A percentile compares a stretch with the other conserved stretches of the same genome.
phyloP scores from a whole-genome alignment of 140 eudicot species.

The Bidens hawaiensis region DNA sequence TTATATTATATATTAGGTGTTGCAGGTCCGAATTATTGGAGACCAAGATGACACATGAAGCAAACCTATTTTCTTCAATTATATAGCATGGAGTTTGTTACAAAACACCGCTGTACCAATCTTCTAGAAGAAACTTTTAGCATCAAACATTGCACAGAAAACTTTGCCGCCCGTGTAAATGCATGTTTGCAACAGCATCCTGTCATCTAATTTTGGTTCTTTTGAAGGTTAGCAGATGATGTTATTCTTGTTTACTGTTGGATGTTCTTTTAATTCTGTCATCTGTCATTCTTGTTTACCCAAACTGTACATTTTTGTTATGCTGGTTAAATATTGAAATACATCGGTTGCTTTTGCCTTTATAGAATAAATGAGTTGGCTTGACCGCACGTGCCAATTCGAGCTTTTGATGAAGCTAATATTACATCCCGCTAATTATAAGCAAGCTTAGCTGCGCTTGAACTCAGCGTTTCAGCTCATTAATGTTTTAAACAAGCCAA shows the following conservation, averaged over 20 bases:
- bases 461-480: too few relatives aligned
- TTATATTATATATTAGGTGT: background rate
- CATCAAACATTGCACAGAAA: conserved; percentile 20
- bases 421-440: too few relatives aligned
- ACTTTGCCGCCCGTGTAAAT: conserved; percentile 24
- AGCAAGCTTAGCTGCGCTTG: too few relatives aligned
- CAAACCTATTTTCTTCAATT: conserved; percentile 1
- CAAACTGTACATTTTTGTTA: conserved; percentile 28
- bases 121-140: conserved; percentile 24
- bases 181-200: conserved; percentile 6
- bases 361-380: too few relatives aligned
- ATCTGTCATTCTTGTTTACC: conserved; percentile 17
- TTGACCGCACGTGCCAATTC: too few relatives aligned
- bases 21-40: conserved; percentile 84
- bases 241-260: conserved; percentile 15
- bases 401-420: too few relatives aligned
- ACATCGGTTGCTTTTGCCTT: too few relatives aligned
- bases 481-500: too few relatives aligned
- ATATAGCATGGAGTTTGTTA: conserved; percentile 1
- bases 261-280: conserved; percentile 23
- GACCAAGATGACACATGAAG: conserved; percentile 64
- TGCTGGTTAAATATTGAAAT: too few relatives aligned
- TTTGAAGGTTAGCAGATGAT: conserved; percentile 12
- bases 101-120: conserved; percentile 18
- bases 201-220: background rate